Base-by-base conservation (phyloP, 495 filamentous ascomycete species). In the Bathelium albidoporum region DNA sequence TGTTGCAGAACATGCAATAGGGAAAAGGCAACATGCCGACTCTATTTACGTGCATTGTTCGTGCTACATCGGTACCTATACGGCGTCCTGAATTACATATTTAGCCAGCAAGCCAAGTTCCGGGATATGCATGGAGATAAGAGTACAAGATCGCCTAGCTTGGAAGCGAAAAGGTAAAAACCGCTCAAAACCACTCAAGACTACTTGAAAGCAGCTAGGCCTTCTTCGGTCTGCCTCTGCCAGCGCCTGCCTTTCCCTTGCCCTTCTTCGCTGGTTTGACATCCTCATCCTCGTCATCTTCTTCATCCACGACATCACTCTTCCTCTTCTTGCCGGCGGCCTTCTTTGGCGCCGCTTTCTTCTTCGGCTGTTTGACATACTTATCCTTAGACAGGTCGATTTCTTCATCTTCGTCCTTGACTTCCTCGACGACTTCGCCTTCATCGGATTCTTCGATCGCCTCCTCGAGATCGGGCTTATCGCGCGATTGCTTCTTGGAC, bases 381-480 rank as follows among this genome's bases (percentile, higher is more conserved):
- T 97, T 97, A 73, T 97, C 95, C 73, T 94, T 96, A 69, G 85
- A 88, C 28, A 97, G 72, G 71, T 96, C 91, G 43, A 85, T 73
- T 28, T 76, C 76, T 59, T 83, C 83, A 36, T 76, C 76, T 41
- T 77, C 77, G 20, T 82, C 78, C 58, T 84, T 83, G 58, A 83
- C 85, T 3, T 73, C 80, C 16, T 85, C 83, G 32, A 84, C 82
- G 41, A 85, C 86, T 52, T 82, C 77, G 3, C 72, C 85, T 34
- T 89, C 91, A 58, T 96, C 93, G 16, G 90, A 92, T 67, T 94
- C 95, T 39, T 96, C 90, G 49, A 97, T 86, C 26, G 91, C 93
- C 73, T 99, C 94, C 74, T 99, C 94, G 55, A 99, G 82, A 77
- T 99, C 94, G 0, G 94, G 94, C 62, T 86, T 86, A 55, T 89